A percentile compares a stretch with the other conserved stretches of the same genome.
phyloP scores from a whole-genome alignment of 1,139 yeast genomes.

The Sugiyamaella xylanicola region DNA sequence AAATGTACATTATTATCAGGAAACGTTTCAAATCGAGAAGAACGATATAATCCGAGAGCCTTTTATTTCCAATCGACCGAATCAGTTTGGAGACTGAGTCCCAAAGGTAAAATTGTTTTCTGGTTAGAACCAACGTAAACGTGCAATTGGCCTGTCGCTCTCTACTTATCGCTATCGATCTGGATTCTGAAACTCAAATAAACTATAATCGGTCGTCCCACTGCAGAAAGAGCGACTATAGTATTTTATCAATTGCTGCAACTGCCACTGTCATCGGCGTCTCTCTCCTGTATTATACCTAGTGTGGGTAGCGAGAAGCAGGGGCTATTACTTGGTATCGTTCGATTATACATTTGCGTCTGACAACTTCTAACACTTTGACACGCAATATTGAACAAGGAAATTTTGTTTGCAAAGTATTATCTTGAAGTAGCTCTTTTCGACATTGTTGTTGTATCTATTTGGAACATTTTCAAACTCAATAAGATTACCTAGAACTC shows the following conservation, averaged over 20 bases:
- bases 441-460: neutral
- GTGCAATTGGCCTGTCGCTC: no score
- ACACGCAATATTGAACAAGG: neutral
- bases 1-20: neutral
- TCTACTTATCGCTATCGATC: no score
- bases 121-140: neutral
- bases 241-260: no score
- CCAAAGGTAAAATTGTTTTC: no score
- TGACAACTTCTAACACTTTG: neutral
- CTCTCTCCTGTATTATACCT: neutral
- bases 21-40: neutral
- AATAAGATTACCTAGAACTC: neutral
- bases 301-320: neutral
- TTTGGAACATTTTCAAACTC: slow-evolving; percentile 1
- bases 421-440: neutral
- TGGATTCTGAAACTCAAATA: no score
- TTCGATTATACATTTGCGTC: neutral
- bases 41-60: neutral
- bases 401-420: no score
- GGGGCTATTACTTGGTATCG: neutral
- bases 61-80: neutral
- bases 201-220: no score
- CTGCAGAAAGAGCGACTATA: no score
- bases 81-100: no score
- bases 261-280: no score